Evolutionary conservation across 768 basidiomycete genomes (phyloP).

Genomic region (Cystofilobasidium ferigula): DNA sequence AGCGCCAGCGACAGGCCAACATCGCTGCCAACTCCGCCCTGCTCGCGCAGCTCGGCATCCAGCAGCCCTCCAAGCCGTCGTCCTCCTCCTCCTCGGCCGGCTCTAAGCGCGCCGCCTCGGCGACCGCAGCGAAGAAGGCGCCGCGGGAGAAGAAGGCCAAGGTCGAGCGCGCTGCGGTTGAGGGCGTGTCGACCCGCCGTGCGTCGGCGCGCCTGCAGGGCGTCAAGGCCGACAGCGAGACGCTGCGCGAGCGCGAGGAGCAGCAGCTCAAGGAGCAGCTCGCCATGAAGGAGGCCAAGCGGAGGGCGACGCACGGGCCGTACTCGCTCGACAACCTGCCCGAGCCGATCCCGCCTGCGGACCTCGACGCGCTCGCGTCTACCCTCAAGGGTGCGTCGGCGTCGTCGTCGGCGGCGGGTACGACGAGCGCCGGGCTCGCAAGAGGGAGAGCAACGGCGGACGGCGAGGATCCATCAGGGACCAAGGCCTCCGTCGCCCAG

Average conservation of each 20-base stretch:
- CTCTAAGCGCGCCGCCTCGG: not conserved
- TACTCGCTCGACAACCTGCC: constrained; percentile 22
- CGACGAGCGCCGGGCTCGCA: not conserved
- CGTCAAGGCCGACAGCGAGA: constrained; percentile 18
- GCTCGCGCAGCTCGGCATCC: constrained; percentile 6
- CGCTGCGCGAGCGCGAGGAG: constrained; percentile 2
- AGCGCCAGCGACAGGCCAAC: constrained; percentile 11
- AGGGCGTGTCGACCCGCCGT: not conserved
- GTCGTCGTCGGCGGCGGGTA: too few species aligned
- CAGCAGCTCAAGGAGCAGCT: not conserved
- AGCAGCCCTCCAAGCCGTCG: too few species aligned
- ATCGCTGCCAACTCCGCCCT: constrained; percentile 14
- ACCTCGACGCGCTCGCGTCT: constrained; percentile 1
- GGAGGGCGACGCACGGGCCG: constrained; percentile 11
- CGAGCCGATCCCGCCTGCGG: constrained; percentile 4
- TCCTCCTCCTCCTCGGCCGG: not conserved
- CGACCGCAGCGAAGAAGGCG: not conserved
- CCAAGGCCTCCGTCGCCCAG: constrained; percentile 1
- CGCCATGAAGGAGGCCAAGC: not conserved
- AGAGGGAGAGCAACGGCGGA: not conserved
- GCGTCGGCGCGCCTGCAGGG: constrained; percentile 16
- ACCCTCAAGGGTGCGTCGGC: constrained; percentile 1
- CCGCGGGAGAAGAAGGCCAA: constrained; percentile 7
- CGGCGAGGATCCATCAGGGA: not conserved
- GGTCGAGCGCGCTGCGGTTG: not conserved